phyloP scores from a whole-genome alignment of 129 eudicot species.

The Arctium lappa region DNA sequence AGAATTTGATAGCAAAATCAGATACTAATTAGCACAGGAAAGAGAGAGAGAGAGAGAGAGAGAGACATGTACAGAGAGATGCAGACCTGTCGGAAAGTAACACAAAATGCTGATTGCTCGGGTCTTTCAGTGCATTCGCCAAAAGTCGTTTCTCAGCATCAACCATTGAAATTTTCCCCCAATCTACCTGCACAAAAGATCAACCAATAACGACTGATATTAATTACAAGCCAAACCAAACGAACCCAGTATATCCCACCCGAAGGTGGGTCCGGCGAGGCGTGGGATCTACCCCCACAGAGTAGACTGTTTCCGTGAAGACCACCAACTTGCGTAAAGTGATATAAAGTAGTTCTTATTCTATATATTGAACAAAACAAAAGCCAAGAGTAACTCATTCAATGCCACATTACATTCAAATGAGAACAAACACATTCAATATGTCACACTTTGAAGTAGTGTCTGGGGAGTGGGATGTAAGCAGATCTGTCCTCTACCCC shows the following conservation, averaged over 20 bases:
- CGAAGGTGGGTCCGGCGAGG: background rate
- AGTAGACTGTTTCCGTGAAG: background rate
- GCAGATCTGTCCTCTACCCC: background rate
- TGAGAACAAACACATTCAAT: background rate
- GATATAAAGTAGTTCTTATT: background rate
- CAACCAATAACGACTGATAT: background rate
- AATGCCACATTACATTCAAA: background rate
- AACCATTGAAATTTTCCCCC: conserved; percentile 98
- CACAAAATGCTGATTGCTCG: conserved; percentile 90
- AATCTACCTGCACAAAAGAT: conserved; percentile 62
- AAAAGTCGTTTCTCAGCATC: conserved; percentile 96
- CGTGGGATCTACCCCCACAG: background rate
- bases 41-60: background rate
- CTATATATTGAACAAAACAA: background rate
- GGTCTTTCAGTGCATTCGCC: conserved; percentile 83
- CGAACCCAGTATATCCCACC: background rate
- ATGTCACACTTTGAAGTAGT: background rate
- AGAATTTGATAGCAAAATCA: conserved; percentile 3
- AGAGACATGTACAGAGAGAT: background rate
- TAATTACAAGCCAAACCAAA: background rate
- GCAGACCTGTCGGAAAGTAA: conserved; percentile 91
- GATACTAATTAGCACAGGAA: conserved; percentile 15
- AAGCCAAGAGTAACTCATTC: background rate
- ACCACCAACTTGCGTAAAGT: background rate
- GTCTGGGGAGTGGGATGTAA: background rate